Evolutionary conservation across 768 basidiomycete species (phyloP), one percentile per base, ranked within the genome.

Genomic region (Tricholoma sp.): DNA sequence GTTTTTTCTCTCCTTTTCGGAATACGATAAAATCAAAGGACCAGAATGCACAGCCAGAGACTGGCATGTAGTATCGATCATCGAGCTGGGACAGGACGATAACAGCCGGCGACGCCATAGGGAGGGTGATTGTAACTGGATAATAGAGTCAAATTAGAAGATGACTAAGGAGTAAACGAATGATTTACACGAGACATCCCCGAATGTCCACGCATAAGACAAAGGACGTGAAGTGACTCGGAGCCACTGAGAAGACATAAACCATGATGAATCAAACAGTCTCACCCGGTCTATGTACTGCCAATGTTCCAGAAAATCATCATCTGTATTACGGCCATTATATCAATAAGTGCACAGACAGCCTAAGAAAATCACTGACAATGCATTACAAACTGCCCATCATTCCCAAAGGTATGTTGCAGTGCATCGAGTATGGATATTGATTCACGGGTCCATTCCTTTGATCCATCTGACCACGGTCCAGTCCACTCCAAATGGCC

Each of bases 331-430:
- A 45, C 24, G 12, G 37, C 34, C 45, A n/a, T n/a, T n/a, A n/a
- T n/a, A n/a, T n/a, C n/a, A 24, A 18, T 9, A 10, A 24, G 31
- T 34, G 5, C 41, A 31, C 24, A 42, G 15, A 1, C 36, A 8
- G 6, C 7, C 2, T 32, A 7, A 2, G 18, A 33, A 39, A 41
- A 8, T 7, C 20, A 65, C 71, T 53, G 44, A 74, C 73, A 74
- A 70, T 81, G 80, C 80, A 81, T 81, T 9, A 83, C 70, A 53
- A 83, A 83, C 50, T 79, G 72, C 0, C 81, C 81, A 58, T 79
- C 75, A 32, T 75, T 66, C 6, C 80, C 80, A 57, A 83, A 82
- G 2, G 66, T 55, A 64, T 82, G 80, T 2, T 67, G 72, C 0
- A 83, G 66, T 31, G 67, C 65, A 0, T 73, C 69, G 6, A 82